phyloP scores from a whole-genome alignment of 106 monocot genomes.

The Dioscorea alata region DNA sequence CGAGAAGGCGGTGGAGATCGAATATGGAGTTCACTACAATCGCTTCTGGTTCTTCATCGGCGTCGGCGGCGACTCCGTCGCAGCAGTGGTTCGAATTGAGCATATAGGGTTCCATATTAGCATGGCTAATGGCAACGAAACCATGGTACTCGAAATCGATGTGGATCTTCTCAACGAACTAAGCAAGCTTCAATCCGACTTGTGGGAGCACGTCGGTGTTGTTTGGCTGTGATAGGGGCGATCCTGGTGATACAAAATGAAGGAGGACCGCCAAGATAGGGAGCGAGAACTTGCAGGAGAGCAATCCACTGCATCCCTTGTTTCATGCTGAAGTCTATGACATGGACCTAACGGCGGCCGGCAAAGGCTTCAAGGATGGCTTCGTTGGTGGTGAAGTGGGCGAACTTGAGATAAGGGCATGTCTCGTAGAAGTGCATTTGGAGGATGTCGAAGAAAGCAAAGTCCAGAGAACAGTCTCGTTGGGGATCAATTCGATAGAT shows the following conservation, averaged over 20 bases:
- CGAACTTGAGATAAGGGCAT: constrained; percentile 93
- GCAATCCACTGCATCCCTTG: constrained; percentile 98
- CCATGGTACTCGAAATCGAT: constrained; percentile 79
- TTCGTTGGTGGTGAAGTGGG: constrained; percentile 98
- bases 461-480: constrained; percentile 21
- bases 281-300: constrained; percentile 80
- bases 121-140: constrained; percentile 49
- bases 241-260: constrained; percentile 82
- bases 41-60: constrained; percentile 35
- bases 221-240: constrained; percentile 70
- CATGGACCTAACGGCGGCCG: constrained; percentile 61
- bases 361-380: constrained; percentile 92
- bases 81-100: constrained; percentile 13
- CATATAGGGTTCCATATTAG: constrained; percentile 77
- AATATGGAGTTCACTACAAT: constrained; percentile 81
- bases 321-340: constrained; percentile 89
- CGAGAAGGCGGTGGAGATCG: constrained; percentile 73
- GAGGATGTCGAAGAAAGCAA: constrained; percentile 52
- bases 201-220: constrained; percentile 65
- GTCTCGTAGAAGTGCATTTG: constrained; percentile 88
- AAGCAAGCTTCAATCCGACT: constrained; percentile 81
- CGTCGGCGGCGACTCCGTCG: too few relatives aligned
- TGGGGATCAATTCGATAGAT: constrained; percentile 47
- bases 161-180: constrained; percentile 61
- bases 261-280: constrained; percentile 75